Percentiles rank a stretch among this genome's conserved stretches.
These are phyloP conservation scores for Funneliformis caledonium DNA, from an alignment of 371 early-diverging fungal genomes.

Conservation along the genomic window DNA sequence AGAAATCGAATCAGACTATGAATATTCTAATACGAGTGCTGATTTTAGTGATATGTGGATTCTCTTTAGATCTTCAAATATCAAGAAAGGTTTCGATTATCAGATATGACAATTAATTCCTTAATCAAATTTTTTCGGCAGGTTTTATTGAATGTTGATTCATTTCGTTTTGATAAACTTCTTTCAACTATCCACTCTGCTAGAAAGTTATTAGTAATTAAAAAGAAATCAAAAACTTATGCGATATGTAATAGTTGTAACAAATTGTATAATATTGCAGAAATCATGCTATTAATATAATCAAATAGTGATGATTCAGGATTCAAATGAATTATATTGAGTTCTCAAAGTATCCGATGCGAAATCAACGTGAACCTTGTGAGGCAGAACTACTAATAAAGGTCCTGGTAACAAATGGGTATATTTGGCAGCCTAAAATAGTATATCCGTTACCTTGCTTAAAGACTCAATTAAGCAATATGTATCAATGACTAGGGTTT, in stretches of 20 bases:
- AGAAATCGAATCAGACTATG: no score
- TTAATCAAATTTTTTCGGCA: background rate
- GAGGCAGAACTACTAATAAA: background rate
- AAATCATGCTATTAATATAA: no score
- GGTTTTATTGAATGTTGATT: background rate
- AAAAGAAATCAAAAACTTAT: background rate
- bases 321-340: background rate
- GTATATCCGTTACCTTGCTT: background rate
- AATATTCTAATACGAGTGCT: no score
- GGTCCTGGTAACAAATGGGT: background rate
- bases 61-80: background rate
- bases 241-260: background rate
- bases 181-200: background rate
- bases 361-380: background rate
- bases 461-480: background rate
- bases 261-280: background rate
- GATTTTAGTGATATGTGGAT: no score
- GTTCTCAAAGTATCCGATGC: background rate
- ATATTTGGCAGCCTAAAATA: background rate
- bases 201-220: background rate
- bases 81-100: background rate
- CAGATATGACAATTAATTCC: background rate
- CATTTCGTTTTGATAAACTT: background rate
- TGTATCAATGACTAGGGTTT: background rate
- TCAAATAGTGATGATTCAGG: no score